Conservation (phyloP, 2,329 filamentous ascomycete genomes). For the Fusarium siculi region DNA sequence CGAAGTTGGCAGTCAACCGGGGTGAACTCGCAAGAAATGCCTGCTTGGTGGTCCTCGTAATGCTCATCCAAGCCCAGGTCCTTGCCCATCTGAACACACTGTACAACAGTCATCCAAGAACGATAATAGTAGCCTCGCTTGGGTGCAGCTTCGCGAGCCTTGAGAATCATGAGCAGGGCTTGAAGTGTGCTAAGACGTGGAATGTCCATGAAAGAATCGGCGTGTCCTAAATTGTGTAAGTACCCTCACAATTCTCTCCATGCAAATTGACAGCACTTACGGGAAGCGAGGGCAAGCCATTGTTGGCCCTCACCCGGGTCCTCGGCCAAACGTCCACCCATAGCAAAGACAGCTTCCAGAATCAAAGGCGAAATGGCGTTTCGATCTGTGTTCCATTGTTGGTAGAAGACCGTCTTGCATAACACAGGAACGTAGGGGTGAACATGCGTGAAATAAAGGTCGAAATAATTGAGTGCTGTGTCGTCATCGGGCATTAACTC, state of each 20-base stretch:
- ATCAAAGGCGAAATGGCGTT: conserved; percentile 89
- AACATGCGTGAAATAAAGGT: conserved; percentile 89
- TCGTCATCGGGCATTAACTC: conserved; percentile 93
- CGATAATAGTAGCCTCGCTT: conserved; percentile 96
- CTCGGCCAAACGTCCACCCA: conserved; percentile 84
- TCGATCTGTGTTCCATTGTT: conserved; percentile 87
- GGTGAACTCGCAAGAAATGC: conserved; percentile 74
- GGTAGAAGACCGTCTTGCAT: conserved; percentile 83
- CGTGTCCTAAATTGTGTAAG: conserved; percentile 71
- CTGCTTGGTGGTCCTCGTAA: conserved; percentile 78
- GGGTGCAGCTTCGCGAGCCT: conserved; percentile 90
- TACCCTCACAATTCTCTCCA: conserved; percentile 19
- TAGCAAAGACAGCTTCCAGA: conserved; percentile 90
- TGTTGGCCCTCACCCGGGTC: conserved; percentile 87
- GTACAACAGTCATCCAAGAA: conserved; percentile 96
- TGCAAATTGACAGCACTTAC: conserved; percentile 57
- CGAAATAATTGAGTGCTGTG: conserved; percentile 84
- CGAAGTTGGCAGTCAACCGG: conserved; percentile 83
- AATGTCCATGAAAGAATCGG: conserved; percentile 92
- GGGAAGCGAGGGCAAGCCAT: conserved; percentile 90
- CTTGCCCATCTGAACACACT: conserved; percentile 91
- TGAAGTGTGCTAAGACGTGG: conserved; percentile 92
- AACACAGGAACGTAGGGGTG: conserved; percentile 94
- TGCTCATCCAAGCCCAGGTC: conserved; percentile 92
- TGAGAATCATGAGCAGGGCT: conserved; percentile 85